These are phyloP conservation scores for Apiospora koreana DNA, from an alignment of 2,329 filamentous ascomycete genomes.

Conservation along the genomic window DNA sequence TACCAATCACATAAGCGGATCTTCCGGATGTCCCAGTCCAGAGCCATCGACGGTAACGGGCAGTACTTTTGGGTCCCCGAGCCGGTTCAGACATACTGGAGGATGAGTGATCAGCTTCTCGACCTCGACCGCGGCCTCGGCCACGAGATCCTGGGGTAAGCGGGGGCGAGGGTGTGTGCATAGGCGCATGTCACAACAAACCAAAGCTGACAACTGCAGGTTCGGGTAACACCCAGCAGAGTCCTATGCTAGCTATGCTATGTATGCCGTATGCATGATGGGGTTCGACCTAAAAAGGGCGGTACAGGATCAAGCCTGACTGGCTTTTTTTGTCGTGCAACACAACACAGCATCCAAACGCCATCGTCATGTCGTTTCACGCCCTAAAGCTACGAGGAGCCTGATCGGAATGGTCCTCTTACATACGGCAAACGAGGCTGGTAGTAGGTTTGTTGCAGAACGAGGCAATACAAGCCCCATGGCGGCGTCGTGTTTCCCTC, in stretches of 20 bases:
- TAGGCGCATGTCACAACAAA: background rate
- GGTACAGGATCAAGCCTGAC: background rate
- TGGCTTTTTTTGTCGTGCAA: background rate
- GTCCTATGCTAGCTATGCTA: too few species aligned
- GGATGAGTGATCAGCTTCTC: background rate
- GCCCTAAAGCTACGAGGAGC: background rate
- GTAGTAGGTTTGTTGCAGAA: background rate
- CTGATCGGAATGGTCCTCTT: background rate
- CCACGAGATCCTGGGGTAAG: background rate
- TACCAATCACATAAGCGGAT: background rate
- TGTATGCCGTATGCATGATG: background rate
- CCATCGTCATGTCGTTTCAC: background rate
- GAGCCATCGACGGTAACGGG: background rate
- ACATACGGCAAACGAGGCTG: background rate
- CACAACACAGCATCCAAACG: background rate
- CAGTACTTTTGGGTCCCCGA: background rate
- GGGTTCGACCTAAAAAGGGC: background rate
- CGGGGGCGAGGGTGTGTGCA: background rate
- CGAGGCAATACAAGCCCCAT: background rate
- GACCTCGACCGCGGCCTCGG: background rate
- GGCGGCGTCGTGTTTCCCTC: background rate
- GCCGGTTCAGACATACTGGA: background rate
- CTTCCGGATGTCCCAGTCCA: background rate
- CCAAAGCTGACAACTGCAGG: constrained; percentile 10
- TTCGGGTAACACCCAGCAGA: constrained; percentile 7